These are phyloP conservation scores for Sporisorium sorghi DNA, from an alignment of 1,284 basidiomycete species.

Conservation along the genomic window DNA sequence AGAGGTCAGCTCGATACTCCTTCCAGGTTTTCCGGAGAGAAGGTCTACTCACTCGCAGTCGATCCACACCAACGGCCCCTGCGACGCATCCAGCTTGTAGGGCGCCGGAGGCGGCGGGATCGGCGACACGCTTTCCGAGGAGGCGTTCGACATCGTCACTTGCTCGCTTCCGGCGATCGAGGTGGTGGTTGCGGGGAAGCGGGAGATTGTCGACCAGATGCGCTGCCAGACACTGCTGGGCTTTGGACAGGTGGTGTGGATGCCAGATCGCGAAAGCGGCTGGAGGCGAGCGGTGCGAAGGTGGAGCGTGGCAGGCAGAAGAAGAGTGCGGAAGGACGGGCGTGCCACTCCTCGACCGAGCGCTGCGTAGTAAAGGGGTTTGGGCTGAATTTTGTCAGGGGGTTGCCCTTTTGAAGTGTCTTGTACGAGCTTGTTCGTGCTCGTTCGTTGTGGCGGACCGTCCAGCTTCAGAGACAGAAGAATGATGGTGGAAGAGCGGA, in stretches of 20 bases:
- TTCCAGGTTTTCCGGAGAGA: no score
- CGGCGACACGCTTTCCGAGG: slow-evolving; percentile 11
- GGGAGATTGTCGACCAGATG: neutral
- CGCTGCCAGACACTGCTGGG: no score
- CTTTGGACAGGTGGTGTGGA: slow-evolving; percentile 5
- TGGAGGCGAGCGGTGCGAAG: neutral
- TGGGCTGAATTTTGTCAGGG: slow-evolving; percentile 1
- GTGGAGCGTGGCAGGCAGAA: neutral
- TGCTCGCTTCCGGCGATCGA: no score
- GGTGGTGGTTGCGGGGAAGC: neutral
- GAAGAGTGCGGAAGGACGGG: neutral
- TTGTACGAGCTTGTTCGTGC: no score
- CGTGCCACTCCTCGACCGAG: no score
- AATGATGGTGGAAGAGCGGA: neutral
- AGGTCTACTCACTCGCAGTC: slow-evolving; percentile 80
- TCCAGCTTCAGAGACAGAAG: no score
- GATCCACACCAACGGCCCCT: slow-evolving; percentile 85
- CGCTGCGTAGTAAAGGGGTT: neutral
- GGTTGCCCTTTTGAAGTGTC: neutral
- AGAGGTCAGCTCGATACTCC: no score
- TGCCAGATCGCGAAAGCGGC: neutral
- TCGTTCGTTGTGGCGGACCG: no score
- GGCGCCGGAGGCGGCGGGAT: slow-evolving; percentile 59
- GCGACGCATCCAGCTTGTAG: slow-evolving; percentile 56
- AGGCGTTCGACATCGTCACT: neutral